These are phyloP conservation scores for Coniochaeta hoffmannii DNA, from an alignment of 2,329 filamentous ascomycete genomes.

Conservation along the genomic window DNA sequence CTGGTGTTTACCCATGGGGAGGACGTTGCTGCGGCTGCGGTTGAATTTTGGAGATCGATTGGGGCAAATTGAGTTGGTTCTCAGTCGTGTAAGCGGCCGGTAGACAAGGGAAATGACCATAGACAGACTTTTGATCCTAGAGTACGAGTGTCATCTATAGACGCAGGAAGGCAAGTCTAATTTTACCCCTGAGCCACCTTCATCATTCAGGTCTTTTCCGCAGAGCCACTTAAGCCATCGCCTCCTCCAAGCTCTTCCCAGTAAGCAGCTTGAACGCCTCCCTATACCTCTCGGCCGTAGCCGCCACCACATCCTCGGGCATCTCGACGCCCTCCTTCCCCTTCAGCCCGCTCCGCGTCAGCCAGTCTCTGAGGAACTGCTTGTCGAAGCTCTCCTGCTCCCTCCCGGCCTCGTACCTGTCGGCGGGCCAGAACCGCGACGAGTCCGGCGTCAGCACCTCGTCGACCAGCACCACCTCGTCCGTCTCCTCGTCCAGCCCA, in stretches of 20 bases:
- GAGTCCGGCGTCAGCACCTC: constrained; percentile 81
- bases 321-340: constrained; percentile 66
- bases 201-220: too few relatives aligned
- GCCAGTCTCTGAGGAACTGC: constrained; percentile 76
- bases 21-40: constrained; percentile 42
- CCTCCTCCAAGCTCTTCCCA: constrained; percentile 39
- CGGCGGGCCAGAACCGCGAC: constrained; percentile 79
- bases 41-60: constrained; percentile 23
- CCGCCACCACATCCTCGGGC: constrained; percentile 60
- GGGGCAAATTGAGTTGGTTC: not conserved
- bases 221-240: constrained; percentile 11
- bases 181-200: too few relatives aligned
- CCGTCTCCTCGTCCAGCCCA: constrained; percentile 55
- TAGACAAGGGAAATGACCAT: too few relatives aligned
- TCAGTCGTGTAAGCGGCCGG: too few relatives aligned
- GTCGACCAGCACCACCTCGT: constrained; percentile 68
- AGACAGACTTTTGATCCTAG: too few relatives aligned
- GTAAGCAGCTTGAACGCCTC: constrained; percentile 69
- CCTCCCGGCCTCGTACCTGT: constrained; percentile 62
- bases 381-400: constrained; percentile 86
- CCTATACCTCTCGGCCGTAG: constrained; percentile 65
- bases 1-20: constrained; percentile 55
- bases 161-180: too few relatives aligned
- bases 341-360: constrained; percentile 65
- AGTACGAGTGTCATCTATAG: too few relatives aligned